Conservation (phyloP, 2,329 filamentous ascomycete species). For the Sporothrix pseudoabietina region DNA sequence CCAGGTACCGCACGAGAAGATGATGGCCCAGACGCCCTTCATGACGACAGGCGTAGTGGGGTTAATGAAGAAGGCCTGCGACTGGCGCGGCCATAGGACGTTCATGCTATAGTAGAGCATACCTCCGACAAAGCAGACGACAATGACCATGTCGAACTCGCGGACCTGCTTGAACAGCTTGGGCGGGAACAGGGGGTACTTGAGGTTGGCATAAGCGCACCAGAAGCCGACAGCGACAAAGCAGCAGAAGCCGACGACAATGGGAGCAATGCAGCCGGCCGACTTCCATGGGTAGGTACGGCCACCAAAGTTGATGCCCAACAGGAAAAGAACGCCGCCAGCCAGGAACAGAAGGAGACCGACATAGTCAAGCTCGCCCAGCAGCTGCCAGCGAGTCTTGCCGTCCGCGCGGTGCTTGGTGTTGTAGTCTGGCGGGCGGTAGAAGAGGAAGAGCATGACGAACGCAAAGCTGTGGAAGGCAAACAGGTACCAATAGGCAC, state of each 20-base stretch:
- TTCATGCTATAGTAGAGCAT: slow-evolving; percentile 43
- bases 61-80: slow-evolving; percentile 49
- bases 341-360: slow-evolving; percentile 39
- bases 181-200: slow-evolving; percentile 40
- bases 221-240: slow-evolving; percentile 41
- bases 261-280: slow-evolving; percentile 39
- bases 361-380: slow-evolving; percentile 45
- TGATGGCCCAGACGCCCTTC: slow-evolving; percentile 39
- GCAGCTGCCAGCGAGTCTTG: slow-evolving; percentile 37
- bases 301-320: slow-evolving; percentile 41
- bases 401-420: slow-evolving; percentile 41
- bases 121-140: slow-evolving; percentile 41
- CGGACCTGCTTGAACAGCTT: slow-evolving; percentile 37
- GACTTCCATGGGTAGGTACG: slow-evolving; percentile 40
- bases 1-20: slow-evolving; percentile 41
- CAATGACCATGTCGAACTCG: slow-evolving; percentile 39
- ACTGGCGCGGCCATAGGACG: slow-evolving; percentile 40
- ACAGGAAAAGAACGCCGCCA: slow-evolving; percentile 38
- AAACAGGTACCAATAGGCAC: slow-evolving; percentile 37
- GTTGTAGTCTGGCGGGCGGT: slow-evolving; percentile 43
- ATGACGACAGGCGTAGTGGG: slow-evolving; percentile 33
- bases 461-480: slow-evolving; percentile 36
- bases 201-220: slow-evolving; percentile 38
- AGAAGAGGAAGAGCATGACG: slow-evolving; percentile 38
- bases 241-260: slow-evolving; percentile 40